Evolutionary conservation across 2,329 filamentous ascomycete genomes (phyloP).

Genomic region (Pseudogymnoascus verrucosus): DNA sequence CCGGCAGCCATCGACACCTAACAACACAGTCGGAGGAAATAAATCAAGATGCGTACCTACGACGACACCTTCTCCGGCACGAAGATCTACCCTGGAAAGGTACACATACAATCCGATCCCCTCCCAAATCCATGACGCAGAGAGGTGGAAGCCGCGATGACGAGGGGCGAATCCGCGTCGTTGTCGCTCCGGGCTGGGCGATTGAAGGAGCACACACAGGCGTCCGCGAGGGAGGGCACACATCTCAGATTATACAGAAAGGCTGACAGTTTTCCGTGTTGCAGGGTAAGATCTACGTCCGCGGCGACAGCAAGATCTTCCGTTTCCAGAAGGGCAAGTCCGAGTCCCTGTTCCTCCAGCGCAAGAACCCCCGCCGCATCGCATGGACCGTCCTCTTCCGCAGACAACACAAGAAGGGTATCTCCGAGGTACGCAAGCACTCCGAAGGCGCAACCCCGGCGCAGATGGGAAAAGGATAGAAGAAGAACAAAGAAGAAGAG

Average conservation of each 20-base stretch:
- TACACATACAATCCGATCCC: constrained; percentile 37
- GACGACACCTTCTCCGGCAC: constrained; percentile 70
- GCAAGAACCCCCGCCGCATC: constrained; percentile 99
- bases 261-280: constrained; percentile 23
- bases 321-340: constrained; percentile 99
- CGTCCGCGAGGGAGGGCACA: constrained; percentile 4
- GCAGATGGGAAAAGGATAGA: background rate
- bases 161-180: constrained; percentile 9
- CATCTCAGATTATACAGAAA: constrained; percentile 7
- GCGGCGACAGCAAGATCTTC: constrained; percentile 99
- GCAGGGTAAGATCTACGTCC: constrained; percentile 98
- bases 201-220: background rate
- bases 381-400: constrained; percentile 98
- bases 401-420: constrained; percentile 99
- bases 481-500: background rate
- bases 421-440: constrained; percentile 82
- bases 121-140: constrained; percentile 11
- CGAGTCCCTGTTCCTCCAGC: constrained; percentile 99
- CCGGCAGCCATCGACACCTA: constrained; percentile 8
- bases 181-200: background rate
- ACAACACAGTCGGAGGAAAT: constrained; percentile 8
- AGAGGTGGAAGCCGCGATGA: constrained; percentile 5
- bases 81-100: constrained; percentile 77
- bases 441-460: constrained; percentile 10
- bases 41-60: constrained; percentile 35